Evolutionary conservation across 164 flowering plant species (phyloP).

Genomic region (Malania oleifera): DNA sequence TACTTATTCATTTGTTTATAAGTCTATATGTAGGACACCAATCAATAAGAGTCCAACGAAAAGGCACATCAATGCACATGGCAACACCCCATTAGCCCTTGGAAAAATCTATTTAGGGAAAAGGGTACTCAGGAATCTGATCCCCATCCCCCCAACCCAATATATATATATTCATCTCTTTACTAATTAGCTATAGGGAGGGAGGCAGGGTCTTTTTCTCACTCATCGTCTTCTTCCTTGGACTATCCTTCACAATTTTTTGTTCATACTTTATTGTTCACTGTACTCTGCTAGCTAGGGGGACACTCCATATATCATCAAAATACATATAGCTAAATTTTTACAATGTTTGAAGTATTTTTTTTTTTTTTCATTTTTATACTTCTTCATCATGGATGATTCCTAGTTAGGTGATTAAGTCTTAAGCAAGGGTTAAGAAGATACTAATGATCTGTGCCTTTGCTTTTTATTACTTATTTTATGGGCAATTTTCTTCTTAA

Average conservation of each 20-base stretch:
- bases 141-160: too few relatives aligned
- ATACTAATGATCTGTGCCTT: conserved; percentile 3
- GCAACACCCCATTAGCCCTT: conserved; percentile 24
- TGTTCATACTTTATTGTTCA: conserved; percentile 18
- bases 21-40: conserved; percentile 2
- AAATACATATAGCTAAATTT: background rate
- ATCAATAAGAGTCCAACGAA: conserved; percentile 9
- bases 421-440: too few relatives aligned
- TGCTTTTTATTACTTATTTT: conserved; percentile 7
- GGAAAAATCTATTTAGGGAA: conserved; percentile 14
- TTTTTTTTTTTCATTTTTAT: background rate
- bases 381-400: too few relatives aligned
- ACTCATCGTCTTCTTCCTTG: conserved; percentile 28
- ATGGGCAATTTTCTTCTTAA: background rate
- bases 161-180: too few relatives aligned
- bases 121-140: conserved; percentile 28
- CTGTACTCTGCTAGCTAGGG: conserved; percentile 5
- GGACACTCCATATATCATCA: conserved; percentile 19
- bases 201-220: conserved; percentile 8
- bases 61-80: conserved; percentile 18
- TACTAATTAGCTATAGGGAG: too few relatives aligned
- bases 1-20: too few relatives aligned
- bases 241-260: conserved; percentile 14
- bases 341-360: background rate
- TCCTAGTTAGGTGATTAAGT: too few relatives aligned